Evolutionary conservation across 2,329 filamentous ascomycete species (phyloP).

Genomic region (Nannizzia gypsea): DNA sequence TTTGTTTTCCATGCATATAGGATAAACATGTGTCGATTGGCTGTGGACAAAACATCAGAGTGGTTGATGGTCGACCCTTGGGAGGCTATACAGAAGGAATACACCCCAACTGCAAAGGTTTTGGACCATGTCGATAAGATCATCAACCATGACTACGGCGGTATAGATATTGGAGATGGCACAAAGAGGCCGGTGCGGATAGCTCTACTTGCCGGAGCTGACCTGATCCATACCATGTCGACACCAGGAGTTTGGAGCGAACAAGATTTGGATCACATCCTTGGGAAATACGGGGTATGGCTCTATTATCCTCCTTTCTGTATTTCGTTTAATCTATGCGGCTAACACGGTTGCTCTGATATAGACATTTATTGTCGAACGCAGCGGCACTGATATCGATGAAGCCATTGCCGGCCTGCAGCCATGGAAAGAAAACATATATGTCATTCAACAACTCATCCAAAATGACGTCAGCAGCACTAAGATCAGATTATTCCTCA

Average conservation of each 20-base stretch:
- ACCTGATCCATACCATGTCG: slow-evolving; percentile 63
- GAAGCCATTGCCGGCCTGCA: slow-evolving; percentile 73
- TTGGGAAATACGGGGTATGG: slow-evolving; percentile 59
- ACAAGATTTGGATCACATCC: slow-evolving; percentile 75
- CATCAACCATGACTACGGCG: slow-evolving; percentile 67
- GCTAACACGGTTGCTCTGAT: background rate
- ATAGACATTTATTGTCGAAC: slow-evolving; percentile 68
- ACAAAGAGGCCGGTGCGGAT: slow-evolving; percentile 57
- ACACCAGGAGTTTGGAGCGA: slow-evolving; percentile 65
- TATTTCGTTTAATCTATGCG: background rate
- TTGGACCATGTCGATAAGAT: slow-evolving; percentile 86
- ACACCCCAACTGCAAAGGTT: slow-evolving; percentile 78
- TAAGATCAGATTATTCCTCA: slow-evolving; percentile 69
- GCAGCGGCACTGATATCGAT: slow-evolving; percentile 77
- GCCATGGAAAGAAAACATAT: slow-evolving; percentile 73
- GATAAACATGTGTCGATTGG: slow-evolving; percentile 76
- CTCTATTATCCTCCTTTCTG: background rate
- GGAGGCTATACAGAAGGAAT: slow-evolving; percentile 75
- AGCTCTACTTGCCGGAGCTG: slow-evolving; percentile 67
- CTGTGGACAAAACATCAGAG: slow-evolving; percentile 57
- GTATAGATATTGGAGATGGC: slow-evolving; percentile 58
- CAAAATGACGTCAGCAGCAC: slow-evolving; percentile 73
- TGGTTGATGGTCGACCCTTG: slow-evolving; percentile 82
- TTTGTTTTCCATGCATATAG: slow-evolving; percentile 23
- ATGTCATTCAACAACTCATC: slow-evolving; percentile 79